Base-by-base conservation (phyloP, 1,139 yeast genomes). In the Zygosaccharomyces sapae region DNA sequence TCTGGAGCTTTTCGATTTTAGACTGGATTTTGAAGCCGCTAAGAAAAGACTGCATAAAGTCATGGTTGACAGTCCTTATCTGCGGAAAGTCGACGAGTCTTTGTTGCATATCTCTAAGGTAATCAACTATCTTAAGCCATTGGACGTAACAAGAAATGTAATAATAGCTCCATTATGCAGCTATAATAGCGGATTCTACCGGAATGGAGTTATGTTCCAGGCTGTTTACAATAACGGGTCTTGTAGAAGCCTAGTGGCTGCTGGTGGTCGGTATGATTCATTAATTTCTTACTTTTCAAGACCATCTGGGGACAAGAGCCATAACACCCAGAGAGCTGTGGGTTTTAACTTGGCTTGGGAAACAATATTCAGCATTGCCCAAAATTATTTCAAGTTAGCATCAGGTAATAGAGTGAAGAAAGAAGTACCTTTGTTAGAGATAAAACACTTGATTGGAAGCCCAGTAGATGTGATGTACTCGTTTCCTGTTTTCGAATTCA, bases 181-280 rank as follows among this genome's bases (percentile, higher is more conserved):
- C 57, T 87, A 87, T 65, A 88, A 88, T 57, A 77, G 83, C 38
- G 76, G 81, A 20, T 90, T 88, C 61, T 92, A 89, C 62, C 71
- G 74, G 31, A 81, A 81, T 20, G 95, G 95, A 0, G 69, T 90
- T 1, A 88, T 92, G 95, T 92, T 90, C 62, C 95, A 88, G 59
- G 89, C 86, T 0, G 78, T 88, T 0, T 77, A 80, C 56, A 85
- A 85, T 49, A 78, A 73, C 38, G 69, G 68, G 55, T 65, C 67
- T 50, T 43, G 55, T 33, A 66, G 71, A 52, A 66, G 65, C 40
- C 59, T 56, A 74, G 81, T 90, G 37, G 94, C 94, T 9, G 92
- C 95, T 0, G 98, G 98, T 40, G 98, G 98, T 1, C 71, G 98
- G 44, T 92, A 88, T 60, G 97, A 92, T 60, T 70, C 73, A 19